phyloP scores from a whole-genome alignment of 306 rosid genomes.

The Vicia faba region DNA sequence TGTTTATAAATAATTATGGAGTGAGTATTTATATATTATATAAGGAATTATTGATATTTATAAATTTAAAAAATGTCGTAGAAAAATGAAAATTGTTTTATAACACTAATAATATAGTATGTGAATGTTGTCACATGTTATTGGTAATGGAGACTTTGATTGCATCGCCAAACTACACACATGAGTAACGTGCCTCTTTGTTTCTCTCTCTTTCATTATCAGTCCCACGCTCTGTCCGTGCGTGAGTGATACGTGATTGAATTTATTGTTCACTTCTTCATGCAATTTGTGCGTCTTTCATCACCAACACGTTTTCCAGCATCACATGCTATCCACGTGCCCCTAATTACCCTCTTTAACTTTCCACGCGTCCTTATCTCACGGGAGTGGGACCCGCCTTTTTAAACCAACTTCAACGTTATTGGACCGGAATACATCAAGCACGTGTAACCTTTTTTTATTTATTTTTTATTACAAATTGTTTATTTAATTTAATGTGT shows the following conservation, averaged over 20 bases:
- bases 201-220: neutral
- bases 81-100: no score
- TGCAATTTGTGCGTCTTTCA: no score
- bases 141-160: neutral
- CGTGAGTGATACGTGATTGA: neutral
- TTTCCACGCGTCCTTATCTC: conserved; percentile 26
- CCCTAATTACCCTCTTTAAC: neutral
- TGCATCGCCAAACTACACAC: neutral
- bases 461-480: no score
- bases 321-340: conserved; percentile 40
- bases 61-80: no score
- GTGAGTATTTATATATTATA: no score
- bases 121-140: conserved; percentile 1
- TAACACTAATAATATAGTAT: no score
- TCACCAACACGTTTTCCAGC: conserved; percentile 39
- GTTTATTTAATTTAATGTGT: no score
- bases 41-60: no score
- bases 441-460: no score
- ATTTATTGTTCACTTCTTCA: no score
- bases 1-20: no score
- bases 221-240: conserved; percentile 14
- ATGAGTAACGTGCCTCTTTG: conserved; percentile 8
- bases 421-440: no score
- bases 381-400: conserved; percentile 20
- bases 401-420: conserved; percentile 35